Conservation (phyloP, 2,329 filamentous ascomycete genomes). For the Thielaviopsis populi region DNA sequence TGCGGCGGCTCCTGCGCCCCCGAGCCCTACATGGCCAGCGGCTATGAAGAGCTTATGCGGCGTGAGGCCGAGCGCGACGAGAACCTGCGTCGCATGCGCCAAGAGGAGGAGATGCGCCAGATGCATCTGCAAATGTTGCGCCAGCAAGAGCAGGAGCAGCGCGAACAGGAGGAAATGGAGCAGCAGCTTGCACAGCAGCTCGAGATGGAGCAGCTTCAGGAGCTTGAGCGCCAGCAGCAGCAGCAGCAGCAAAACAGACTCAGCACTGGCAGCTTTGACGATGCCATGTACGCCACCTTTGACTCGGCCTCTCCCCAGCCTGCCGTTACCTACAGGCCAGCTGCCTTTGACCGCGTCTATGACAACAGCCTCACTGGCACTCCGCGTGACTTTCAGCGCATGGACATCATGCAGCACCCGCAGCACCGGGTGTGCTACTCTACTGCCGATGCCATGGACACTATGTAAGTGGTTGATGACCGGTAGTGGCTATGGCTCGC, state of each 20-base stretch:
- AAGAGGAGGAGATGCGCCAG: constrained; percentile 8
- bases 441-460: constrained; percentile 4
- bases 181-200: background rate
- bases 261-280: constrained; percentile 7
- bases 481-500: background rate
- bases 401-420: constrained; percentile 10
- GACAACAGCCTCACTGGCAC: background rate
- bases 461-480: background rate
- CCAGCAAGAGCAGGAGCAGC: constrained; percentile 19
- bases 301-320: constrained; percentile 10
- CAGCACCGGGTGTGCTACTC: background rate
- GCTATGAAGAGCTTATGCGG: constrained; percentile 57
- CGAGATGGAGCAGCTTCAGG: constrained; percentile 16
- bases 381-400: constrained; percentile 6
- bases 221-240: constrained; percentile 26
- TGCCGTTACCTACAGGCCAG: constrained; percentile 17
- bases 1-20: constrained; percentile 29
- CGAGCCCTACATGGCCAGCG: constrained; percentile 73
- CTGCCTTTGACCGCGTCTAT: constrained; percentile 15
- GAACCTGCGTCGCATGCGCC: constrained; percentile 7
- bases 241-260: constrained; percentile 21
- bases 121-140: background rate
- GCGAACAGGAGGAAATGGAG: constrained; percentile 24
- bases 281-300: constrained; percentile 28
- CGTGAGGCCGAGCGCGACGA: constrained; percentile 40